Conservation (phyloP, 2,329 filamentous ascomycete species). For the Aureobasidium leucospermi region DNA sequence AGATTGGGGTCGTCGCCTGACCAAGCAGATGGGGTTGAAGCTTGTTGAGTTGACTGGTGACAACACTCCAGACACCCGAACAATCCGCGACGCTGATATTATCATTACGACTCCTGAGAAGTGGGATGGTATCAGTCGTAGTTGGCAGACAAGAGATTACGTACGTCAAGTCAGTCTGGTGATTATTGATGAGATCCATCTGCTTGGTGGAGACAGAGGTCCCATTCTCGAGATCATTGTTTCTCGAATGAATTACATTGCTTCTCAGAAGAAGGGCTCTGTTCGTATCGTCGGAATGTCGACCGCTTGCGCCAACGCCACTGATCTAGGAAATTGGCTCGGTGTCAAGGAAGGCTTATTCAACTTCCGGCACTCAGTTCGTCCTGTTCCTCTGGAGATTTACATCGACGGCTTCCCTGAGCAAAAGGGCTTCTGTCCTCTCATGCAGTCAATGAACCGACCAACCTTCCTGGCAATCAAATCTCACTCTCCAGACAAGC, state of each 20-base stretch:
- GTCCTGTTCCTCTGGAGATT: constrained; percentile 89
- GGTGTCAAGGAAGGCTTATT: constrained; percentile 92
- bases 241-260: constrained; percentile 94
- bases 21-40: constrained; percentile 74
- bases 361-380: constrained; percentile 95
- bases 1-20: constrained; percentile 82
- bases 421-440: constrained; percentile 85
- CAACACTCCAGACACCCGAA: constrained; percentile 93
- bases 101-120: constrained; percentile 99
- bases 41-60: constrained; percentile 95
- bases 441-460: constrained; percentile 99
- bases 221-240: constrained; percentile 98
- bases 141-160: constrained; percentile 96
- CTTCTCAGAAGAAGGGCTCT: constrained; percentile 80
- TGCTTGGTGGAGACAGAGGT: constrained; percentile 91
- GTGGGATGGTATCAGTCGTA: constrained; percentile 98
- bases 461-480: constrained; percentile 96
- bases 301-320: constrained; percentile 92
- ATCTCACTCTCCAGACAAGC: constrained; percentile 90
- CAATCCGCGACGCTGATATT: constrained; percentile 91
- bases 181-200: constrained; percentile 97
- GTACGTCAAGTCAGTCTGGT: constrained; percentile 91
- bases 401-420: constrained; percentile 98
- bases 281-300: constrained; percentile 97
- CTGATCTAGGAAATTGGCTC: constrained; percentile 90